A percentile compares a stretch with the other conserved stretches of the same genome.
phyloP scores from a whole-genome alignment of 148 eudicot species.

The Camellia japonica region DNA sequence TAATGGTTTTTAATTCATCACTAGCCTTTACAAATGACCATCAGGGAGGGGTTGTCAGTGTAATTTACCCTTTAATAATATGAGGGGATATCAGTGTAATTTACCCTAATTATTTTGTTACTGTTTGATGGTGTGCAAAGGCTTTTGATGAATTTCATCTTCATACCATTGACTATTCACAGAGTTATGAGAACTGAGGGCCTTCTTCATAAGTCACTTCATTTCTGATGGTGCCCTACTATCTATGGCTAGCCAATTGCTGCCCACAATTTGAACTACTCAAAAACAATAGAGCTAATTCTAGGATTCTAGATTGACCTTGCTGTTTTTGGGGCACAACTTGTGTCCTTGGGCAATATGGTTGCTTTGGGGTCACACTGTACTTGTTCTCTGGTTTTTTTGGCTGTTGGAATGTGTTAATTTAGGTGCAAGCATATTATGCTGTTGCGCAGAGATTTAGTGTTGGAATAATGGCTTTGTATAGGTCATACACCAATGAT shows the following conservation, averaged over 20 bases:
- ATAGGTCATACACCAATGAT: neutral
- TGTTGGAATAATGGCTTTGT: neutral
- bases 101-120: neutral
- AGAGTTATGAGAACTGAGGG: slow-evolving; percentile 8
- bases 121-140: neutral
- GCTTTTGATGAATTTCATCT: neutral
- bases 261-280: no score
- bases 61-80: neutral
- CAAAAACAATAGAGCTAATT: no score
- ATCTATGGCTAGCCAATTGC: no score
- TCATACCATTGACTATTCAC: neutral
- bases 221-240: no score
- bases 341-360: no score
- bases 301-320: no score
- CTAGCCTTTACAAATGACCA: neutral
- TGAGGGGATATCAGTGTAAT: neutral
- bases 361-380: no score
- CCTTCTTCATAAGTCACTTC: neutral
- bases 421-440: neutral
- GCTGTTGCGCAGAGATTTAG: neutral
- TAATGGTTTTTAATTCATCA: neutral
- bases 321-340: no score
- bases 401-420: neutral
- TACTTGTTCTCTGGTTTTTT: neutral
- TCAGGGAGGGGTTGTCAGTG: neutral